phyloP scores from a whole-genome alignment of 495 filamentous ascomycete species.

The Wilcoxina mikolae region DNA sequence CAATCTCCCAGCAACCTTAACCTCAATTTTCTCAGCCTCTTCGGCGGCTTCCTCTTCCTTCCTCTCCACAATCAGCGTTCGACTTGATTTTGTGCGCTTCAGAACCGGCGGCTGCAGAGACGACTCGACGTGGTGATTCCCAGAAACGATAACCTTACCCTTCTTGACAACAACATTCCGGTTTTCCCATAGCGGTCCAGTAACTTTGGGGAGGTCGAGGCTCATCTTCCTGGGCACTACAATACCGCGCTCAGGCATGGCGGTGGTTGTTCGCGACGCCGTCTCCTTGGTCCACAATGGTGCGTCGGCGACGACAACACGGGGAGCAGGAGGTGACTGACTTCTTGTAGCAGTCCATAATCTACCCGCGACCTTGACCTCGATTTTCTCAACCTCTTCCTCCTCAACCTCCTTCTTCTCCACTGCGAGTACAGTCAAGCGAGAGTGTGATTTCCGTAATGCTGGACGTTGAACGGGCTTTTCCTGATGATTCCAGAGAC shows the following conservation, averaged over 20 bases:
- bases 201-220: conserved; percentile 4
- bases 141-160: background rate
- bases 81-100: background rate
- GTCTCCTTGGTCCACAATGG: conserved; percentile 19
- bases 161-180: conserved; percentile 7
- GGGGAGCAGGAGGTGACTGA: conserved; percentile 4
- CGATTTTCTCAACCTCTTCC: background rate
- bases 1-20: conserved; percentile 5
- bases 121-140: background rate
- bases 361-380: conserved; percentile 4
- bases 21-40: background rate
- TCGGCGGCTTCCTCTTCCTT: background rate
- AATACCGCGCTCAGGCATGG: conserved; percentile 12
- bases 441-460: background rate
- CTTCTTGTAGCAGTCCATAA: background rate
- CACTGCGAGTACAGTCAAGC: background rate
- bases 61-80: background rate
- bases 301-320: background rate
- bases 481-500: conserved; percentile 1
- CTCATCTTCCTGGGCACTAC: conserved; percentile 13
- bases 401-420: conserved; percentile 1
- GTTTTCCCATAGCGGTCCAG: conserved; percentile 17
- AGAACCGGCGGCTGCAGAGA: background rate
- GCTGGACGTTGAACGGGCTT: background rate
- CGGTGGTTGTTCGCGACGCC: conserved; percentile 20